Conservation (phyloP, 78 protist species). For the Dictyostelium capitatum region DNA sequence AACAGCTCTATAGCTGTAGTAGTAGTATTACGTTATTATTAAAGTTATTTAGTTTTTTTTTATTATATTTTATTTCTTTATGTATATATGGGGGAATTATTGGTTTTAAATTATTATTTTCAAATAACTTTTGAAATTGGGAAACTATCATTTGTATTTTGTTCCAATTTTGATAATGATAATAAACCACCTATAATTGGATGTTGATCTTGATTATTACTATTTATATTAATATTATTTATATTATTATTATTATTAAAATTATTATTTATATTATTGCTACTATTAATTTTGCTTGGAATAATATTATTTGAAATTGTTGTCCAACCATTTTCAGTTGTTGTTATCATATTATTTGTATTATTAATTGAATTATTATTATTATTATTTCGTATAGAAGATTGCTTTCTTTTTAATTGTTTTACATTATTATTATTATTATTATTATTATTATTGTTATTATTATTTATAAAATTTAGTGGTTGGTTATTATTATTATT, state of each 20-base stretch:
- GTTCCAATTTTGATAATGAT: neutral
- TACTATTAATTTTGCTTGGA: neutral
- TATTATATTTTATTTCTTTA: too few species aligned
- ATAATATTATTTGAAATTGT: neutral
- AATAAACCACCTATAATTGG: slow-evolving; percentile 1
- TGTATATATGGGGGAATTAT: too few species aligned
- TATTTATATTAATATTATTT: neutral
- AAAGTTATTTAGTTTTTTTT: too few species aligned
- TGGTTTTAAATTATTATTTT: too few species aligned
- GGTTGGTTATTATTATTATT: neutral
- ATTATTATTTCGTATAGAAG: neutral
- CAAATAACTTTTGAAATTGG: too few species aligned
- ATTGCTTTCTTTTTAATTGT: slow-evolving; percentile 3
- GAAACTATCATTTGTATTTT: too few species aligned
- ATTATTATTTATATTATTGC: neutral
- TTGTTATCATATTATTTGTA: neutral
- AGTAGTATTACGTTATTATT: too few species aligned
- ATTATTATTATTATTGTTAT: neutral
- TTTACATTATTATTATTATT: neutral
- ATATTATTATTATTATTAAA: neutral
- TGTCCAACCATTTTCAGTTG: slow-evolving; percentile 2
- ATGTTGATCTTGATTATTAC: neutral
- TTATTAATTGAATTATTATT: too few species aligned
- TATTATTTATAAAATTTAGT: neutral
- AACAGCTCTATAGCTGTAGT: too few species aligned